These are phyloP conservation scores for Cornus florida DNA, from an alignment of 148 eudicot species.

Conservation along the genomic window DNA sequence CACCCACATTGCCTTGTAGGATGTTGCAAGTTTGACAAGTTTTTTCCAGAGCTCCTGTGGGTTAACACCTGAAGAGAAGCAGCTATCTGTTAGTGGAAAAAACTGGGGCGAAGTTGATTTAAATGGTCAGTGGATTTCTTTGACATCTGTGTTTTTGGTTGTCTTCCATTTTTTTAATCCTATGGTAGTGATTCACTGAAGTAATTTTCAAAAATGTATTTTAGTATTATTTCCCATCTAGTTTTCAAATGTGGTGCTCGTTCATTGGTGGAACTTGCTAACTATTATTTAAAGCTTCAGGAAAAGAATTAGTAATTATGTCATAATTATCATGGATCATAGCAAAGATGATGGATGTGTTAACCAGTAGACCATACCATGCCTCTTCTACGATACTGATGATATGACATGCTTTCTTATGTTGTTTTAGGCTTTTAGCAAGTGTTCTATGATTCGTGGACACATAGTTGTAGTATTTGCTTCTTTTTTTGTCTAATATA, in stretches of 20 bases:
- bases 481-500: neutral
- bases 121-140: slow-evolving; percentile 50
- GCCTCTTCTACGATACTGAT: neutral
- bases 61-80: slow-evolving; percentile 83
- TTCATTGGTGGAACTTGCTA: neutral
- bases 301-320: neutral
- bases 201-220: neutral
- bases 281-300: no score
- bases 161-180: neutral
- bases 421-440: neutral
- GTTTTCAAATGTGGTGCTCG: neutral
- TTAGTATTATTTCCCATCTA: neutral
- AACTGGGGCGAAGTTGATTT: slow-evolving; percentile 96
- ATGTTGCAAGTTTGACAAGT: slow-evolving; percentile 62
- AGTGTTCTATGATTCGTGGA: neutral
- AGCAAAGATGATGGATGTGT: neutral
- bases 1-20: slow-evolving; percentile 43
- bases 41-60: slow-evolving; percentile 70
- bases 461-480: neutral
- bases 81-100: slow-evolving; percentile 88
- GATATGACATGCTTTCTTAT: neutral
- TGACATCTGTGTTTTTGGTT: neutral
- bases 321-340: neutral
- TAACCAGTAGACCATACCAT: neutral
- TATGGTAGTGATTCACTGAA: neutral